These are phyloP conservation scores for Jamesozyma gamospora DNA, from an alignment of 805 yeast genomes.

Conservation along the genomic window DNA sequence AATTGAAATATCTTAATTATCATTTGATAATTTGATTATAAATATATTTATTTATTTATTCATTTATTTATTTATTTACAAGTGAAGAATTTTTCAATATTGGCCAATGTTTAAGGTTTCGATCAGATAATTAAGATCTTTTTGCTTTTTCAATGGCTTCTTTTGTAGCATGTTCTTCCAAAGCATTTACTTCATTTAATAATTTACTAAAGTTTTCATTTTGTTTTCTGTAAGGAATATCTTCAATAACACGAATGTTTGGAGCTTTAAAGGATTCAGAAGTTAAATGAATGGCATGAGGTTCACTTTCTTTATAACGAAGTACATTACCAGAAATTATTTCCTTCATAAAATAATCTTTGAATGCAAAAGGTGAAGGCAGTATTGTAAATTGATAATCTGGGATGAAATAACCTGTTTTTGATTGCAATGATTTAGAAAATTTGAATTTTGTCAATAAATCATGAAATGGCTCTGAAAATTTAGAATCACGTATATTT, in stretches of 20 bases:
- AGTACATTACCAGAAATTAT: slow-evolving; percentile 26
- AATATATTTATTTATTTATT: no score
- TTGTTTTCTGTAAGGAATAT: slow-evolving; percentile 38
- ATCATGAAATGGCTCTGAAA: slow-evolving; percentile 19
- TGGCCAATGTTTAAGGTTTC: neutral
- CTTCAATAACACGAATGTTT: slow-evolving; percentile 34
- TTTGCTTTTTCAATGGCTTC: slow-evolving; percentile 19
- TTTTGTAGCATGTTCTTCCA: slow-evolving; percentile 21
- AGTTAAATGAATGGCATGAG: slow-evolving; percentile 62
- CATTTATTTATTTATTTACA: neutral
- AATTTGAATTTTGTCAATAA: slow-evolving; percentile 30
- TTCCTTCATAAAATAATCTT: slow-evolving; percentile 20
- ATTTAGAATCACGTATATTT: slow-evolving; percentile 8
- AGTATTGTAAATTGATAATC: slow-evolving; percentile 30
- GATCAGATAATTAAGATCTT: neutral
- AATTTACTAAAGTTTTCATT: slow-evolving; percentile 38
- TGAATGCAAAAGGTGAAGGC: slow-evolving; percentile 22
- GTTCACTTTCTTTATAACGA: slow-evolving; percentile 52
- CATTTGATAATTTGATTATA: no score
- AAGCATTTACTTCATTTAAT: slow-evolving; percentile 34
- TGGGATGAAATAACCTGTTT: slow-evolving; percentile 32
- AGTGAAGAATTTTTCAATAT: neutral
- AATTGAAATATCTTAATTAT: no score
- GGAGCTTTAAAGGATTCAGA: slow-evolving; percentile 45
- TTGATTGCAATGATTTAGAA: slow-evolving; percentile 27